Percentiles rank a stretch among this genome's conserved stretches.
These are phyloP conservation scores for Setaria italica DNA, from an alignment of 202 grass and related monocot genomes.

Conservation along the genomic window DNA sequence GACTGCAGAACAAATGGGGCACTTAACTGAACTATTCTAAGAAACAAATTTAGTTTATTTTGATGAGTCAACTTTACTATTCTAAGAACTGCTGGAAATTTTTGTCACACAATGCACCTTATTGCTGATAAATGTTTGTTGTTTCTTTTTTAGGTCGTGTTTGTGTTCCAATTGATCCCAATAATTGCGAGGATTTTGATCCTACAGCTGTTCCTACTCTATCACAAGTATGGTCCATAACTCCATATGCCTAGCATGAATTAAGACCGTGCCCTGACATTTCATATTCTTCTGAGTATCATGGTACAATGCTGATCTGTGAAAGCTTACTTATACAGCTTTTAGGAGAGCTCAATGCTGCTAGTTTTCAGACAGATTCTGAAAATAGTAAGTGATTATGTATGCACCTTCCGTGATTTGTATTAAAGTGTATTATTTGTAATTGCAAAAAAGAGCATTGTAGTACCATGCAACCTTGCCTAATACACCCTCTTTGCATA, in stretches of 20 bases:
- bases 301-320: slow-evolving; percentile 29
- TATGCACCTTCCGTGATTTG: background rate
- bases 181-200: slow-evolving; percentile 51
- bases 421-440: background rate
- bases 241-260: slow-evolving; percentile 1
- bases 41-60: background rate
- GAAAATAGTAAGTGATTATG: slow-evolving; percentile 59
- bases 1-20: no score
- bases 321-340: slow-evolving; percentile 57
- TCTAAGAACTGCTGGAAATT: background rate
- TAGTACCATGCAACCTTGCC: background rate
- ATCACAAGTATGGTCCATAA: slow-evolving; percentile 54
- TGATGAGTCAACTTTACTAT: background rate
- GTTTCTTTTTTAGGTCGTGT: slow-evolving; percentile 67
- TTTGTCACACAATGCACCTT: background rate
- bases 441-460: background rate
- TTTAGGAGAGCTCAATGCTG: slow-evolving; percentile 82
- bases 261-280: background rate
- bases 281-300: background rate
- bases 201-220: slow-evolving; percentile 72
- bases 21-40: no score
- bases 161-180: slow-evolving; percentile 60
- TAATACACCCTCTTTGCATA: background rate
- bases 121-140: slow-evolving; percentile 5
- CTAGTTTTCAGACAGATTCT: slow-evolving; percentile 54